These are phyloP conservation scores for Stephania japonica DNA, from an alignment of 164 flowering plant genomes.

Conservation along the genomic window DNA sequence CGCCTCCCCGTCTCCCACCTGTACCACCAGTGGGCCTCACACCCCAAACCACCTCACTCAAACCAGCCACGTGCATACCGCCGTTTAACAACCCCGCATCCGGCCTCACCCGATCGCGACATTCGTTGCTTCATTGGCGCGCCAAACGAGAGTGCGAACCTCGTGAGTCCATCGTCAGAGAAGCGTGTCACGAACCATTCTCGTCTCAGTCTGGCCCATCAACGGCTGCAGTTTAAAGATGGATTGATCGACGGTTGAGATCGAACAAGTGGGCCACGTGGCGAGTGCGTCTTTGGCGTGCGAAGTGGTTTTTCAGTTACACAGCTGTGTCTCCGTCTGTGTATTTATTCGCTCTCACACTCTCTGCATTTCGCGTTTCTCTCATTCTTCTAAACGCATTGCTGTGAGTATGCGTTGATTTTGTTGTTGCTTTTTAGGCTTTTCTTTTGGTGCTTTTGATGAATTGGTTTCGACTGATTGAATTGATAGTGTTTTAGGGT, in stretches of 20 bases:
- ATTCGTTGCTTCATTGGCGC: too few relatives aligned
- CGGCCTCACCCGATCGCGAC: too few relatives aligned
- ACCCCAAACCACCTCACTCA: too few relatives aligned
- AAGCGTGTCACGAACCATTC: not conserved
- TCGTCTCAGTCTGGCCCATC: not conserved
- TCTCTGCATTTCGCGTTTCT: not conserved
- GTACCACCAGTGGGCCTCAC: not conserved
- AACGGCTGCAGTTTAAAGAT: not conserved
- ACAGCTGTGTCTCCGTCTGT: not conserved
- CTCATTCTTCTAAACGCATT: not conserved
- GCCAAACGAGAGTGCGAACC: not conserved
- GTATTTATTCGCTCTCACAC: not conserved
- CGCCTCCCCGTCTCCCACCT: not conserved
- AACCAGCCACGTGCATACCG: too few relatives aligned
- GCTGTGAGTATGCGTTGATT: not conserved
- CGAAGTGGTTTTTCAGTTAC: constrained; percentile 10
- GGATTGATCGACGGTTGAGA: not conserved
- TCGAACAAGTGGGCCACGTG: not conserved
- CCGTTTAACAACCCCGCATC: too few relatives aligned
- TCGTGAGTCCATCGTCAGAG: not conserved
- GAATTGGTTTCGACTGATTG: not conserved
- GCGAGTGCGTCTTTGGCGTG: not conserved
- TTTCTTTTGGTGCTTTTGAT: too few relatives aligned
- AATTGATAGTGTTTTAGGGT: too few relatives aligned
- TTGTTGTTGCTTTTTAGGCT: not conserved